A percentile compares a stretch with the other conserved stretches of the same genome.
phyloP scores from a whole-genome alignment of 2,329 filamentous ascomycete species.

The Monosporascus sp. region DNA sequence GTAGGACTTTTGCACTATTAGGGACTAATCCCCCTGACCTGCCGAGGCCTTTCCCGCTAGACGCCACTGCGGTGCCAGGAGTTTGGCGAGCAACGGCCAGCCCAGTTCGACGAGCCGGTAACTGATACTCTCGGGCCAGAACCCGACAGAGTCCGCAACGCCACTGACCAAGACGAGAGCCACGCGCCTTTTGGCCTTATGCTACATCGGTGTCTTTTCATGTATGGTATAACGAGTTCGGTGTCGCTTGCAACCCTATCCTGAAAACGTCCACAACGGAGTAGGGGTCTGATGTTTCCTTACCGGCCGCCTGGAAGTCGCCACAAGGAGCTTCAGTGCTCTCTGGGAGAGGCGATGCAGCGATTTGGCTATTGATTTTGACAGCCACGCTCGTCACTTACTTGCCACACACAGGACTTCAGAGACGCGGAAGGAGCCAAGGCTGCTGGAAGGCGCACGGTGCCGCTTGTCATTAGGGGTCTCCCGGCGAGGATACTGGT shows the following conservation, averaged over 20 bases:
- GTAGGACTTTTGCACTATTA: too few relatives aligned
- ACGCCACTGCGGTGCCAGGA: too few relatives aligned
- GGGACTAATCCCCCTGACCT: too few relatives aligned
- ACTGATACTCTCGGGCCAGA: too few relatives aligned
- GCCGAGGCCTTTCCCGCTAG: too few relatives aligned
- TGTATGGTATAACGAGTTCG: constrained; percentile 8
- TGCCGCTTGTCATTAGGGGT: constrained; percentile 6
- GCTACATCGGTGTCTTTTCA: background rate
- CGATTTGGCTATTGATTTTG: constrained; percentile 1
- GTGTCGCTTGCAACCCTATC: constrained; percentile 1
- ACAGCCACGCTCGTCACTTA: constrained; percentile 1
- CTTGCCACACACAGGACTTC: constrained; percentile 9
- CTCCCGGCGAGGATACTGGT: background rate
- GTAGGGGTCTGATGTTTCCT: constrained; percentile 6
- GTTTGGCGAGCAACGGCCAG: too few relatives aligned
- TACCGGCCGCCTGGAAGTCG: constrained; percentile 4
- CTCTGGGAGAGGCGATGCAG: background rate
- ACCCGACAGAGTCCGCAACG: too few relatives aligned
- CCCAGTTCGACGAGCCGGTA: too few relatives aligned
- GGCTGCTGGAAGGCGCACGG: constrained; percentile 2
- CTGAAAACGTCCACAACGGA: constrained; percentile 6
- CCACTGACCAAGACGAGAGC: too few relatives aligned
- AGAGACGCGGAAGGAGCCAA: constrained; percentile 8
- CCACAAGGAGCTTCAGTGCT: constrained; percentile 5
- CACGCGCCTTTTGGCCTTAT: constrained; percentile 2